These are phyloP conservation scores for Middelhovenomyces tepae DNA, from an alignment of 805 yeast genomes.

Conservation along the genomic window DNA sequence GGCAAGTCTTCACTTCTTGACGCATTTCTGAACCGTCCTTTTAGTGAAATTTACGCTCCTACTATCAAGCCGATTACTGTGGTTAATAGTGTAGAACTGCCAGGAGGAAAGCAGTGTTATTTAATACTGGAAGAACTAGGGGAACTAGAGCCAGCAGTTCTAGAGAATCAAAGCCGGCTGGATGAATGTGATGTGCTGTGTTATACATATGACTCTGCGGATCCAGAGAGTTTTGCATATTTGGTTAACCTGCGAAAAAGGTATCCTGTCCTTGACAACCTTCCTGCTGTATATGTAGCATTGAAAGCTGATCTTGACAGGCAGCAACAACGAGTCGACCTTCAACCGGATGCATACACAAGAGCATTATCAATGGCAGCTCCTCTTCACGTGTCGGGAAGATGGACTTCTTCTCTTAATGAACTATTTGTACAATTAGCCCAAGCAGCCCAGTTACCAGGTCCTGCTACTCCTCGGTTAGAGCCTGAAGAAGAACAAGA, in stretches of 20 bases:
- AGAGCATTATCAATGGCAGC: slow-evolving; percentile 56
- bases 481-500: slow-evolving; percentile 53
- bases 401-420: slow-evolving; percentile 79
- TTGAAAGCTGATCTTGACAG: slow-evolving; percentile 91
- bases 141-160: slow-evolving; percentile 70
- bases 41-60: slow-evolving; percentile 59
- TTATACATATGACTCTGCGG: slow-evolving; percentile 85
- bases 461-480: slow-evolving; percentile 54
- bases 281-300: slow-evolving; percentile 86
- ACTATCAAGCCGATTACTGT: slow-evolving; percentile 74
- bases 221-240: slow-evolving; percentile 88
- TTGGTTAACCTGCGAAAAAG: slow-evolving; percentile 58
- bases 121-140: slow-evolving; percentile 86
- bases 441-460: slow-evolving; percentile 78
- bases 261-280: slow-evolving; percentile 47
- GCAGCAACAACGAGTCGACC: slow-evolving; percentile 81
- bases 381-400: slow-evolving; percentile 83
- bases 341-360: slow-evolving; percentile 84
- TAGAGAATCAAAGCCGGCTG: slow-evolving; percentile 59
- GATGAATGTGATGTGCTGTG: slow-evolving; percentile 90
- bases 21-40: slow-evolving; percentile 68
- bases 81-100: slow-evolving; percentile 85
- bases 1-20: slow-evolving; percentile 84
- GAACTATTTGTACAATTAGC: slow-evolving; percentile 82
- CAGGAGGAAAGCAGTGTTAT: slow-evolving; percentile 94